Evolutionary conservation across 1,284 basidiomycete genomes (phyloP).

Genomic region (Athelia psychrophila): DNA sequence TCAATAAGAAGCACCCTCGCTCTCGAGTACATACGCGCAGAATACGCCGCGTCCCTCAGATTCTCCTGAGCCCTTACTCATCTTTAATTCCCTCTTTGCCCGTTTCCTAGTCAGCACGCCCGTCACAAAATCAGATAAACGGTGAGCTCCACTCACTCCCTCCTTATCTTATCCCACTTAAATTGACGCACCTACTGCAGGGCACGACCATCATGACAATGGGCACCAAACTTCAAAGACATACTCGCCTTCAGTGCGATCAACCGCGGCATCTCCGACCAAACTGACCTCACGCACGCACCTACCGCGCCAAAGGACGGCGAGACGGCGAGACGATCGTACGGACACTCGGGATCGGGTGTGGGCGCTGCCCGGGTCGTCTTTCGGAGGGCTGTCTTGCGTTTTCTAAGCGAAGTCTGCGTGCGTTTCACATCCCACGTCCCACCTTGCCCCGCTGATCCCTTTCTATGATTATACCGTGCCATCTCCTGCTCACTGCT

Average conservation of each 20-base stretch:
- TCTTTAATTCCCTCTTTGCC: slow-evolving; percentile 89
- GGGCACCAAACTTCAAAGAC: slow-evolving; percentile 80
- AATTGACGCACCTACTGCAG: slow-evolving; percentile 33
- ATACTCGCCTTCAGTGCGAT: slow-evolving; percentile 86
- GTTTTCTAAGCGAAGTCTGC: slow-evolving; percentile 89
- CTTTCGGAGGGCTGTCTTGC: slow-evolving; percentile 87
- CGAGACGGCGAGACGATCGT: slow-evolving; percentile 81
- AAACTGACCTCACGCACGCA: slow-evolving; percentile 70
- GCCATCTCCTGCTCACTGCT: slow-evolving; percentile 71
- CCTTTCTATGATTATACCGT: too few relatives aligned
- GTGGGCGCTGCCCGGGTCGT: slow-evolving; percentile 88
- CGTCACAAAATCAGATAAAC: slow-evolving; percentile 77
- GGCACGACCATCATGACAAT: slow-evolving; percentile 79
- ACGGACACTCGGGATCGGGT: slow-evolving; percentile 89
- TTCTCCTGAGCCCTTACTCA: slow-evolving; percentile 80
- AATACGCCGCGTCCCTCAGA: slow-evolving; percentile 83
- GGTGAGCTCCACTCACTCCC: slow-evolving; percentile 36
- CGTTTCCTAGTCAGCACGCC: slow-evolving; percentile 80
- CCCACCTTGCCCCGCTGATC: slow-evolving; percentile 3
- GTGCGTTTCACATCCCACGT: slow-evolving; percentile 41
- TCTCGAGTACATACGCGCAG: slow-evolving; percentile 86
- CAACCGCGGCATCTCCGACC: slow-evolving; percentile 68
- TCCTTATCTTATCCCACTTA: background rate
- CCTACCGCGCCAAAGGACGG: slow-evolving; percentile 74
- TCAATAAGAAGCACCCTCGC: slow-evolving; percentile 84